Percentiles rank a stretch among this genome's conserved stretches.
Conservation (phyloP, 768 basidiomycete species). For the Mrakia gelida region DNA sequence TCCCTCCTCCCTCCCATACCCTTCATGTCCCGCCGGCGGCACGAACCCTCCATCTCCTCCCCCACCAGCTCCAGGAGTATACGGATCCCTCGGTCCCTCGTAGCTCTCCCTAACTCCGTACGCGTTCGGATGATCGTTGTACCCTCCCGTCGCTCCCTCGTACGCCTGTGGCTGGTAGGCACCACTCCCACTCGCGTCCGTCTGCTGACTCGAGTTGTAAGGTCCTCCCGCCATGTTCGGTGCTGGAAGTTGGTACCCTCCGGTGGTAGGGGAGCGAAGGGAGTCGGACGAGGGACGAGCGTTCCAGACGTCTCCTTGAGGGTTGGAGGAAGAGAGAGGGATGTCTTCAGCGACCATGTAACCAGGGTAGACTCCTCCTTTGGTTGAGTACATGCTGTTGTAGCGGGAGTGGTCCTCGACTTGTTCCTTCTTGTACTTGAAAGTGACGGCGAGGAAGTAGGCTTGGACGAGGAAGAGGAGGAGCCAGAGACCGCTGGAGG, state of each 20-base stretch:
- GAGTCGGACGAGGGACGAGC: slow-evolving; percentile 19
- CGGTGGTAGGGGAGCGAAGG: neutral
- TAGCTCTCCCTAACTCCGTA: slow-evolving; percentile 16
- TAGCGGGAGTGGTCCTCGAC: slow-evolving; percentile 27
- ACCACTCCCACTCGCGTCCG: neutral
- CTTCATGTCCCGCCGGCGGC: slow-evolving; percentile 9
- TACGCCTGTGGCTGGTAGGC: neutral
- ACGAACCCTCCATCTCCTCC: slow-evolving; percentile 19
- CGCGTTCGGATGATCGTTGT: neutral
- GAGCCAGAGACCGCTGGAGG: slow-evolving; percentile 62
- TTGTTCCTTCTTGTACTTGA: slow-evolving; percentile 26
- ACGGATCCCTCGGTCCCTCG: neutral
- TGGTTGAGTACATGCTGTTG: slow-evolving; percentile 31
- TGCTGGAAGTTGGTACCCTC: neutral
- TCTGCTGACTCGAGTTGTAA: neutral
- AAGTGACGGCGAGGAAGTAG: slow-evolving; percentile 41
- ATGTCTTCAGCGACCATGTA: slow-evolving; percentile 25
- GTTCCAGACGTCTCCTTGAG: slow-evolving; percentile 17
- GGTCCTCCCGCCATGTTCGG: neutral
- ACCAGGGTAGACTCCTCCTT: slow-evolving; percentile 19
- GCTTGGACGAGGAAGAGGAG: slow-evolving; percentile 74
- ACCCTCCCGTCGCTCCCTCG: neutral
- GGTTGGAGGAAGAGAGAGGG: slow-evolving; percentile 15
- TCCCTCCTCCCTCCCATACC: slow-evolving; percentile 19
- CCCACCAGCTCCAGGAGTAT: neutral